Conservation (phyloP, 148 eudicot species). For the Hydrangea macrophylla region DNA sequence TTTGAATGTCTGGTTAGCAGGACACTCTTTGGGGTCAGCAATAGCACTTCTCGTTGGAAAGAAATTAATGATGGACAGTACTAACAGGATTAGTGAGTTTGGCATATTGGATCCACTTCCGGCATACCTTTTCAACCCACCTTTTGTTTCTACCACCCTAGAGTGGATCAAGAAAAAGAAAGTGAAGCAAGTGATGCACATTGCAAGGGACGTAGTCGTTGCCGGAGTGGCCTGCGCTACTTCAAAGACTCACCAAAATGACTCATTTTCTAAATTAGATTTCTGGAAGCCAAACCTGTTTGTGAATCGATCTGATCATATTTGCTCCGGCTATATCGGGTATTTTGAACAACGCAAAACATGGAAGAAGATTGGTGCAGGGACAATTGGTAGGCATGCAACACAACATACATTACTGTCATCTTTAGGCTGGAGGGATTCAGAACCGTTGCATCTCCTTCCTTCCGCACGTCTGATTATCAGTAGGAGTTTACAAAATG, state of each 20-base stretch:
- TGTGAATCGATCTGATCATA: conserved; percentile 33
- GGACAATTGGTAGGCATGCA: conserved; percentile 25
- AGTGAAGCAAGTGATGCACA: no score
- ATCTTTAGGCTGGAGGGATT: conserved; percentile 27
- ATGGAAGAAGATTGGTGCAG: conserved; percentile 26
- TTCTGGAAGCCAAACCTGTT: conserved; percentile 37
- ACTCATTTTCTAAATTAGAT: conserved; percentile 20
- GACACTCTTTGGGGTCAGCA: conserved; percentile 56
- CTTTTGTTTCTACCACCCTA: no score
- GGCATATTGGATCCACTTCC: no score
- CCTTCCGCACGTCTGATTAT: conserved; percentile 30
- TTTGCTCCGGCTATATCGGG: conserved; percentile 37
- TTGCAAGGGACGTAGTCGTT: no score
- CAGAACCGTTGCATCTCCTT: conserved; percentile 32
- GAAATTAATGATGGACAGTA: conserved; percentile 32
- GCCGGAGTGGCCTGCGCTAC: no score
- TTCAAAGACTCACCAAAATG: no score
- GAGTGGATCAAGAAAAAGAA: no score
- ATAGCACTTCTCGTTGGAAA: conserved; percentile 47
- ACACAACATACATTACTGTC: conserved; percentile 21
- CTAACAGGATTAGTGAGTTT: no score
- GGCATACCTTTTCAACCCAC: no score
- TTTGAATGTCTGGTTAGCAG: no score
- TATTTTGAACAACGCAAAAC: conserved; percentile 37
- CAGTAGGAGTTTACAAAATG: conserved; percentile 19